Conservation (phyloP, 2,329 filamentous ascomycete genomes). For the Eutypa lata region DNA sequence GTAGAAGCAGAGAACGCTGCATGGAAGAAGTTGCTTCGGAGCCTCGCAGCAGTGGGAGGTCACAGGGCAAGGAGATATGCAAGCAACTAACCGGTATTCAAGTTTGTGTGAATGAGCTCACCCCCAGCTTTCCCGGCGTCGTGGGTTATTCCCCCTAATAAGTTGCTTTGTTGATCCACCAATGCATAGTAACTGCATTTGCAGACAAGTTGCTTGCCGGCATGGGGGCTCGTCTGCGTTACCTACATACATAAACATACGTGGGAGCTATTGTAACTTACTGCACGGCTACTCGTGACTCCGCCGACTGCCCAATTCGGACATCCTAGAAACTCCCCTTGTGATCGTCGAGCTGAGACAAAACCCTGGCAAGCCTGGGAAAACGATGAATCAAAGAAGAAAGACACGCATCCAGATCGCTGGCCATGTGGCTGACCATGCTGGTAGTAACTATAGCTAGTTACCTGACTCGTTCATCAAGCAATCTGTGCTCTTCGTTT, state of each 20-base stretch:
- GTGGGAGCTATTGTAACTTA: neutral
- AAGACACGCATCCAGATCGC: conserved; percentile 12
- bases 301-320: conserved; percentile 3
- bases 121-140: conserved; percentile 4
- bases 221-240: conserved; percentile 9
- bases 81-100: conserved; percentile 1
- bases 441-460: neutral
- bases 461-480: neutral
- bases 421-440: conserved; percentile 21
- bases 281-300: neutral
- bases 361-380: conserved; percentile 15
- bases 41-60: conserved; percentile 19
- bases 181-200: conserved; percentile 15
- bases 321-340: neutral
- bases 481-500: neutral
- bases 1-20: conserved; percentile 17
- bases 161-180: conserved; percentile 19
- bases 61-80: conserved; percentile 14
- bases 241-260: neutral
- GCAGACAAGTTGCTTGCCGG: conserved; percentile 15
- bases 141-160: conserved; percentile 18
- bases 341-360: conserved; percentile 21
- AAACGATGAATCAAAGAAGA: conserved; percentile 6
- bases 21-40: conserved; percentile 24
- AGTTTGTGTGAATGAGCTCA: neutral